A percentile compares a stretch with the other conserved stretches of the same genome.
phyloP scores from a whole-genome alignment of 2,329 filamentous ascomycete genomes.

The Conoideocrella luteorostrata region DNA sequence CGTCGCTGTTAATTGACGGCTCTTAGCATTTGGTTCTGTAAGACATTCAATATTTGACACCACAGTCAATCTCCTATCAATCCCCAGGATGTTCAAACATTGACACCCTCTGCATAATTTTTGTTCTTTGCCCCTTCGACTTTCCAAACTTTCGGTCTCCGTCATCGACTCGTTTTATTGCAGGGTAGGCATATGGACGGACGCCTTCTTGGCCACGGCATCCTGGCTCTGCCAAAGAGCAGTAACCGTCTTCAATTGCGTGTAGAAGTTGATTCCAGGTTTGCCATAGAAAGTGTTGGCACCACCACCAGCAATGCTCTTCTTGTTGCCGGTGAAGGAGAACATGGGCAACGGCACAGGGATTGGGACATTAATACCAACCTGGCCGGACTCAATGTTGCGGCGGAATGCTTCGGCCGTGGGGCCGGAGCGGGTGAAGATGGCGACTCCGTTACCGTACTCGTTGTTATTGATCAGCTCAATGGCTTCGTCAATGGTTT shows the following conservation, averaged over 20 bases:
- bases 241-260: slow-evolving; percentile 96
- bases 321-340: slow-evolving; percentile 75
- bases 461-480: slow-evolving; percentile 78
- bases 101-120: too few species aligned
- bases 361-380: slow-evolving; percentile 80
- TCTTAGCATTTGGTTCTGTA: too few species aligned
- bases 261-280: slow-evolving; percentile 90
- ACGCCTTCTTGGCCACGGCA: slow-evolving; percentile 76
- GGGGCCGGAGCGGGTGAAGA: slow-evolving; percentile 73
- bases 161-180: slow-evolving; percentile 21
- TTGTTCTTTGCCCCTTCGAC: too few species aligned
- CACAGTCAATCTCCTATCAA: too few species aligned
- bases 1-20: too few species aligned
- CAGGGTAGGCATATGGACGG: slow-evolving; percentile 74
- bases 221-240: slow-evolving; percentile 83
- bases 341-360: slow-evolving; percentile 67
- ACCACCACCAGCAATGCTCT: slow-evolving; percentile 83
- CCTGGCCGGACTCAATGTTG: slow-evolving; percentile 77
- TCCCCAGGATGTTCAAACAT: too few species aligned
- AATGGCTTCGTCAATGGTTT: slow-evolving; percentile 73
- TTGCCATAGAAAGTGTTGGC: slow-evolving; percentile 93
- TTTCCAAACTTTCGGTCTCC: not conserved
- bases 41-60: too few species aligned
- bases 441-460: slow-evolving; percentile 80
- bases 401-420: slow-evolving; percentile 74